Base-by-base conservation (phyloP, 305 asterid species). In the Fraxinus dipetala region DNA sequence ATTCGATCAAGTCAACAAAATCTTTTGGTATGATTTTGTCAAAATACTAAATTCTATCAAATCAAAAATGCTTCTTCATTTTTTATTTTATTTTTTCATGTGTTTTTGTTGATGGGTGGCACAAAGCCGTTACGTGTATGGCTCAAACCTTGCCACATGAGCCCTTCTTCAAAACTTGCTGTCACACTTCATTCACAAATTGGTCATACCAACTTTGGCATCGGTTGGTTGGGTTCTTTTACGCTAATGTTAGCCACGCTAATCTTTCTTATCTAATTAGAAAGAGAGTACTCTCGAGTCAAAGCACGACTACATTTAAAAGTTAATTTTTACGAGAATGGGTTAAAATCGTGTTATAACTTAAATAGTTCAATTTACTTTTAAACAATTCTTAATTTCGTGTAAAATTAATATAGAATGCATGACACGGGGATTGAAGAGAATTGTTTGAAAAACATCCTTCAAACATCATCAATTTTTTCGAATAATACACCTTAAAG, bases 41-140 rank as follows among this genome's bases (percentile, higher is more conserved):
- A 26, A 78, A 22, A 9, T 61, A 79, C 75, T 28, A 54, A 35
- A 78, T 32, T 69, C 74, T 51, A 54, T 22, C 85, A 78, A 48
- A 56, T 83, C 81, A 30, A 56, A 69, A 75, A 61, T 61, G 40
- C 40, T 26, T 24, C 7, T 8, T 28, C 2, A 3, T 65, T 10
- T 24, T 8, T 1, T 10, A 1, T 40, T 40, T 9, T 2, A 10
- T 40, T 40, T 36, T 40, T 40, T 40, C 51, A 10, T 9, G 51
- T 24, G 13, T 22, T 8, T 22, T 24, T 63, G 32, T 61, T 61
- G 5, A 24, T 9, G 72, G 1, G n/a, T 22, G 6, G 0, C 14
- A 63, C 11, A 9, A 7, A 63, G 32, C 13, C 16, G 16, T 18
- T 56, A 24, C 14, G 5, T 63, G 72, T 31, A 31, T 28, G 75